Conservation (phyloP, 2,329 filamentous ascomycete genomes). For the Phyllosticta citriasiana region DNA sequence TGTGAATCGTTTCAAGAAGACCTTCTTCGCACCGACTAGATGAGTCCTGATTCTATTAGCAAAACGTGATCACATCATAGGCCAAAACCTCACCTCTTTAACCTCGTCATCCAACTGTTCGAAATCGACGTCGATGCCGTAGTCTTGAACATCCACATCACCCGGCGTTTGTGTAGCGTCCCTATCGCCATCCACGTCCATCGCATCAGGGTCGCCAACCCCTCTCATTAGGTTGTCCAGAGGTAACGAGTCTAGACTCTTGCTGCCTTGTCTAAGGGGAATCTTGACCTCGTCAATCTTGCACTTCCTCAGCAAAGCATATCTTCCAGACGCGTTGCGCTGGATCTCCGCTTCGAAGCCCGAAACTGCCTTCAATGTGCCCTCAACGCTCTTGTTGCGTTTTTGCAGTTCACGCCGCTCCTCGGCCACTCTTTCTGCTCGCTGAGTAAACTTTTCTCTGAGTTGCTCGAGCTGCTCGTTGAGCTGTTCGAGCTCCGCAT, state of each 20-base stretch:
- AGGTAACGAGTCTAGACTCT: conserved; percentile 66
- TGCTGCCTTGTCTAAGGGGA: conserved; percentile 63
- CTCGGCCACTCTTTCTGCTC: conserved; percentile 65
- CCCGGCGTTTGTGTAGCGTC: conserved; percentile 41
- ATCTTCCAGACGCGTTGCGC: conserved; percentile 73
- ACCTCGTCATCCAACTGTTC: conserved; percentile 71
- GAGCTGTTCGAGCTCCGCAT: conserved; percentile 67
- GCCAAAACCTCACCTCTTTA: conserved; percentile 42
- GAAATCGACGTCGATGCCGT: conserved; percentile 87
- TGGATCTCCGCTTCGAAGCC: conserved; percentile 78
- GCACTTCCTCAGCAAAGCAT: conserved; percentile 75
- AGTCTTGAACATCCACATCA: conserved; percentile 62
- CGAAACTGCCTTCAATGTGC: conserved; percentile 61
- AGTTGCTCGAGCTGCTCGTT: conserved; percentile 61
- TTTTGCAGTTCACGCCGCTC: conserved; percentile 74
- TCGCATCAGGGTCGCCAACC: conserved; percentile 64
- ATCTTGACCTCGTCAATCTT: conserved; percentile 89
- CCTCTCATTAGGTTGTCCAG: conserved; percentile 65
- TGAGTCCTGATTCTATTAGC: conserved; percentile 44
- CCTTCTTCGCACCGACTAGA: conserved; percentile 63
- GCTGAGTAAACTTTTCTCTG: conserved; percentile 57
- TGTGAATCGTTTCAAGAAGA: conserved; percentile 66
- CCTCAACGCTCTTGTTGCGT: conserved; percentile 73
- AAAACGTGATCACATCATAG: not conserved
- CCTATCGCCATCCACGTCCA: conserved; percentile 75